Conservation (phyloP, 2,329 filamentous ascomycete species). For the Cladosporium colombiae region DNA sequence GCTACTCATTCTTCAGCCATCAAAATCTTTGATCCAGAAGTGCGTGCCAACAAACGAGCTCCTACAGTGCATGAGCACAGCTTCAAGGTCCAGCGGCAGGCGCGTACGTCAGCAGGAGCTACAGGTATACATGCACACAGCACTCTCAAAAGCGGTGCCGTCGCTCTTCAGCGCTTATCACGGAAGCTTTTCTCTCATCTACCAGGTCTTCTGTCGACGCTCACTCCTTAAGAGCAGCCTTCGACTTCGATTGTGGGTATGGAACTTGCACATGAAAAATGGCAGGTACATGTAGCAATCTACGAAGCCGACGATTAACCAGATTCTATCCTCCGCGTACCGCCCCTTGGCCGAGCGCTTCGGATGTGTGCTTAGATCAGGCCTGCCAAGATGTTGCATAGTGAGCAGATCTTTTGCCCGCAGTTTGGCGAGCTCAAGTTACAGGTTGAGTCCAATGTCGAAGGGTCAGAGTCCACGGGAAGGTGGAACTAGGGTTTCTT, state of each 20-base stretch:
- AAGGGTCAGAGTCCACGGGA: not conserved
- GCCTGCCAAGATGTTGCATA: not conserved
- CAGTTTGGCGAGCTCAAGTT: not conserved
- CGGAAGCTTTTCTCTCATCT: not conserved
- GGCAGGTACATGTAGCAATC: not conserved
- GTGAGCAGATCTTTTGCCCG: not conserved
- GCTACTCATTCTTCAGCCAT: not conserved
- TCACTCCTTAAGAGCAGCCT: not conserved
- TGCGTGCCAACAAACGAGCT: not conserved
- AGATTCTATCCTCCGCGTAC: not conserved
- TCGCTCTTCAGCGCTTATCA: not conserved
- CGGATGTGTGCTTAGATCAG: not conserved
- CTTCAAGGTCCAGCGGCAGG: not conserved
- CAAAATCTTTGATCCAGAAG: not conserved
- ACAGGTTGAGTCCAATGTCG: not conserved
- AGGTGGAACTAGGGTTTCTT: not conserved
- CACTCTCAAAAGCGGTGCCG: not conserved
- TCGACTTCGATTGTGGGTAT: not conserved
- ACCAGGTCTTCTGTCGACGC: not conserved
- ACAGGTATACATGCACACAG: not conserved
- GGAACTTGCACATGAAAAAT: not conserved
- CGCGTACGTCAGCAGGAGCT: not conserved
- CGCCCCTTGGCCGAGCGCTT: too few species aligned
- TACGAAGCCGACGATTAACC: not conserved
- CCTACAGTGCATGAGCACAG: not conserved